Conservation (phyloP, 495 filamentous ascomycete species). For the Haplographium delicatum region DNA sequence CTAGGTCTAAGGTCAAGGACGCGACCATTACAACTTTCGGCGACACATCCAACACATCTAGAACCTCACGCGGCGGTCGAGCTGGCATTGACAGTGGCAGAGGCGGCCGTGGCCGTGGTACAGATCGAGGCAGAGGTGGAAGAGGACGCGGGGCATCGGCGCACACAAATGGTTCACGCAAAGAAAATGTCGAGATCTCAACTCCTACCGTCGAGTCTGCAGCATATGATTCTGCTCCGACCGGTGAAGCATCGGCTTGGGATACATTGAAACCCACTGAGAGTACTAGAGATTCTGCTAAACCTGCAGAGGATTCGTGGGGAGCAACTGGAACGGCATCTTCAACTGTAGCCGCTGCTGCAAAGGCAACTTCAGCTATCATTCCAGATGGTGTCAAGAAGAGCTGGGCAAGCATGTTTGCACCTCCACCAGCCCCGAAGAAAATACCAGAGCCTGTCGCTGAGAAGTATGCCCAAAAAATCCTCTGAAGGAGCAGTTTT, state of each 20-base stretch:
- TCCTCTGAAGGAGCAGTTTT: neutral
- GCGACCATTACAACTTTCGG: conserved; percentile 42
- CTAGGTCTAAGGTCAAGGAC: conserved; percentile 80
- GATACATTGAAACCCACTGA: conserved; percentile 35
- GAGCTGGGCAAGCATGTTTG: conserved; percentile 55
- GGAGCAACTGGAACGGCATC: conserved; percentile 15
- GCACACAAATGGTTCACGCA: conserved; percentile 45
- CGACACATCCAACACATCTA: conserved; percentile 32
- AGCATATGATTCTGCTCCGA: conserved; percentile 22
- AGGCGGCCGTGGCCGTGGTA: conserved; percentile 63
- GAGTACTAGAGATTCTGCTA: conserved; percentile 19
- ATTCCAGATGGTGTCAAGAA: conserved; percentile 35
- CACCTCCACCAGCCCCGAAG: conserved; percentile 25
- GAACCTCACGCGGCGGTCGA: conserved; percentile 55
- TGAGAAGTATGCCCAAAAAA: conserved; percentile 19
- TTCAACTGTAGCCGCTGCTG: conserved; percentile 15
- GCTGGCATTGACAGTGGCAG: conserved; percentile 60
- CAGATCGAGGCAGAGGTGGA: conserved; percentile 70
- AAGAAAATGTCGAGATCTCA: conserved; percentile 43
- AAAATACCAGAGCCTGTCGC: conserved; percentile 22
- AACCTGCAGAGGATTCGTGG: conserved; percentile 31
- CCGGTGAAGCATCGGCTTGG: conserved; percentile 15
- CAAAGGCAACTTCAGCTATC: conserved; percentile 27
- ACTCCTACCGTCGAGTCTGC: conserved; percentile 34
- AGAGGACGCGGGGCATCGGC: conserved; percentile 60